A percentile compares a stretch with the other conserved stretches of the same genome.
Evolutionary conservation across 179 eudicot species (phyloP).

Genomic region (Gypsophila paniculata): DNA sequence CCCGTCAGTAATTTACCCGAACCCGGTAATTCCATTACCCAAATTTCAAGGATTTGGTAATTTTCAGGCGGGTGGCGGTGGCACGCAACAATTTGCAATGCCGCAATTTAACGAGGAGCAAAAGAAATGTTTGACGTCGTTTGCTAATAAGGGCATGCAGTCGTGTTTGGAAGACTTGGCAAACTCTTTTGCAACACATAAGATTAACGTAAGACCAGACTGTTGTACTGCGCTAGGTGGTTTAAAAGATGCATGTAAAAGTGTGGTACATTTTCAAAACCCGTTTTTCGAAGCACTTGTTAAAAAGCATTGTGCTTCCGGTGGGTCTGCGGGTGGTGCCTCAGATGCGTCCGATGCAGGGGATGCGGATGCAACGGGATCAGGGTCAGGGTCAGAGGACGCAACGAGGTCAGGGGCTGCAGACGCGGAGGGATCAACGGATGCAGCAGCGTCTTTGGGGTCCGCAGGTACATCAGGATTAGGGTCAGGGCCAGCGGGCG

Average conservation of each 20-base stretch:
- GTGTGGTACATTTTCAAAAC: neutral
- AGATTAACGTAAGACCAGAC: neutral
- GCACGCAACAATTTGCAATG: neutral
- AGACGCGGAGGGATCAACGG: neutral
- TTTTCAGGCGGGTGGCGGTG: neutral
- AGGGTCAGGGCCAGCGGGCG: neutral
- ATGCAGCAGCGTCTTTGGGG: neutral
- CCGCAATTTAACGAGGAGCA: slow-evolving; percentile 9
- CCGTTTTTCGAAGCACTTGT: slow-evolving; percentile 1
- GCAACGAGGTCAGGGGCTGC: neutral
- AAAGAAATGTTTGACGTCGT: slow-evolving; percentile 9
- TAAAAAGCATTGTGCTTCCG: neutral
- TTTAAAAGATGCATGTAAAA: neutral
- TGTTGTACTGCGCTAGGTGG: slow-evolving; percentile 7
- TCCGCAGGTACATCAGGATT: neutral
- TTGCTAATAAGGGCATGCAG: slow-evolving; percentile 5
- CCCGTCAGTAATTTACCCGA: slow-evolving; percentile 6
- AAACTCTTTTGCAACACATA: slow-evolving; percentile 4
- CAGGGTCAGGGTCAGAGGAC: neutral
- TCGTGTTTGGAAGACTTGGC: slow-evolving; percentile 4
- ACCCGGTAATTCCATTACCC: slow-evolving; percentile 11
- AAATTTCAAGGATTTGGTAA: neutral
- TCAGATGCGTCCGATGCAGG: neutral
- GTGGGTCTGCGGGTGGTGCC: neutral
- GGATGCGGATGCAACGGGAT: neutral